These are phyloP conservation scores for Amphicarpaea edgeworthii DNA, from an alignment of 306 rosid genomes.

Conservation along the genomic window DNA sequence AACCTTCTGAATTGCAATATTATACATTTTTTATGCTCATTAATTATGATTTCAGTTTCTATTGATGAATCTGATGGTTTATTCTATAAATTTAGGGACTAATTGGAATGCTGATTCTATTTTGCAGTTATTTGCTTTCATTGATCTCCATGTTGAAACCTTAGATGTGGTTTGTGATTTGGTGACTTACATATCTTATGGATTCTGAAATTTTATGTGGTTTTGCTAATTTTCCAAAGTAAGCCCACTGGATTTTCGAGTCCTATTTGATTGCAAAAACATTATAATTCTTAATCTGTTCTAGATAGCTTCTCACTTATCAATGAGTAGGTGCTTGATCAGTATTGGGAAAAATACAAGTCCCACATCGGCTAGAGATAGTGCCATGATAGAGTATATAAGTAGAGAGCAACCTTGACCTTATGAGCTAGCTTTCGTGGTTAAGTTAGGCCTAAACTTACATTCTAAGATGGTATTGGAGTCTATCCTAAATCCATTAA, in stretches of 20 bases:
- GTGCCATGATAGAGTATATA: no score
- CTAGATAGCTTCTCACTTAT: conserved; percentile 32
- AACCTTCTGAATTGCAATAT: neutral
- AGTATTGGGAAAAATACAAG: no score
- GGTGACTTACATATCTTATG: conserved; percentile 18
- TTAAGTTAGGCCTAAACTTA: no score
- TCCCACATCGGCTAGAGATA: no score
- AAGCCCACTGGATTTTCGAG: conserved; percentile 12
- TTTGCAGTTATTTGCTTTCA: conserved; percentile 24
- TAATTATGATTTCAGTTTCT: conserved; percentile 8
- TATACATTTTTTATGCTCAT: neutral
- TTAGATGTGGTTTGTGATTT: conserved; percentile 7
- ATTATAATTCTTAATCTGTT: conserved; percentile 21
- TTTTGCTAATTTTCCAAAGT: conserved; percentile 10
- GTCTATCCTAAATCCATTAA: no score
- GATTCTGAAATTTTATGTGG: conserved; percentile 24
- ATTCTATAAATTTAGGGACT: conserved; percentile 19
- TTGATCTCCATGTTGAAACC: conserved; percentile 22
- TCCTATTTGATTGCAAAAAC: conserved; percentile 9
- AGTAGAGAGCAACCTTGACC: no score
- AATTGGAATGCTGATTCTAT: conserved; percentile 25
- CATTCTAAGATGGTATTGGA: no score
- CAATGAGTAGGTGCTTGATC: conserved; percentile 19
- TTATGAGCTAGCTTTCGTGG: no score
- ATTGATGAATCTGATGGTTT: conserved; percentile 28